These are phyloP conservation scores for Cutaneotrichosporon arboriforme DNA, from an alignment of 1,284 basidiomycete species.

Conservation along the genomic window DNA sequence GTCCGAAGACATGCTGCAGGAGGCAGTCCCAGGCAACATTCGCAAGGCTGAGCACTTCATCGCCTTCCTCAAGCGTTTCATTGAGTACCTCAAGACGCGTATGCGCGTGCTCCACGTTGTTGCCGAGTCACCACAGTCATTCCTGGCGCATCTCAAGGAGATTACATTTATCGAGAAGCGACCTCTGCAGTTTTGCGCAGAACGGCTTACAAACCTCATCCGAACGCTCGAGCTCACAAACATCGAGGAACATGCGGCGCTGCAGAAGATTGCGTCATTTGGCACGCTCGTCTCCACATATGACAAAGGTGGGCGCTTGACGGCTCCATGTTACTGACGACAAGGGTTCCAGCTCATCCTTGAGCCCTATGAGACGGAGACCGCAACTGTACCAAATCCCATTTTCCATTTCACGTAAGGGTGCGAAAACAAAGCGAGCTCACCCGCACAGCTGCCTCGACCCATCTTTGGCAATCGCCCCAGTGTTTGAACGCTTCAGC, in stretches of 20 bases:
- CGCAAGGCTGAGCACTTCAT: slow-evolving; percentile 98
- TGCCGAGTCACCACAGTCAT: slow-evolving; percentile 98
- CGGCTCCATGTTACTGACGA: slow-evolving; percentile 9
- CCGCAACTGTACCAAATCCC: slow-evolving; percentile 96
- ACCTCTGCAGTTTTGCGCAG: slow-evolving; percentile 96
- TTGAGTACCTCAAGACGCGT: slow-evolving; percentile 97
- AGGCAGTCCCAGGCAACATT: slow-evolving; percentile 97
- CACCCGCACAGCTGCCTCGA: slow-evolving; percentile 71
- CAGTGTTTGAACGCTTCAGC: slow-evolving; percentile 96
- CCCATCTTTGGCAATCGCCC: slow-evolving; percentile 94
- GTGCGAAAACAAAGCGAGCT: background rate
- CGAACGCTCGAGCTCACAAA: slow-evolving; percentile 85
- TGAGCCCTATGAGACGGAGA: slow-evolving; percentile 98
- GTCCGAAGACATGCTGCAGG: slow-evolving; percentile 88
- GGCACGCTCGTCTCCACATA: slow-evolving; percentile 97
- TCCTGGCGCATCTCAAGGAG: slow-evolving; percentile 96
- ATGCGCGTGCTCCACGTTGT: slow-evolving; percentile 99
- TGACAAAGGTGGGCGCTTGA: slow-evolving; percentile 67
- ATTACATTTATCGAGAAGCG: slow-evolving; percentile 97
- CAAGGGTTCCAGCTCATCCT: slow-evolving; percentile 92
- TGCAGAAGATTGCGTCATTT: slow-evolving; percentile 95
- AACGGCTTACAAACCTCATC: slow-evolving; percentile 88
- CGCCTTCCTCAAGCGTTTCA: slow-evolving; percentile 94
- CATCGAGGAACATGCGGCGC: slow-evolving; percentile 81
- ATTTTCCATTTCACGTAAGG: slow-evolving; percentile 94